These are phyloP conservation scores for Tremellales sp. DNA, from an alignment of 1,284 basidiomycete species.

Conservation along the genomic window DNA sequence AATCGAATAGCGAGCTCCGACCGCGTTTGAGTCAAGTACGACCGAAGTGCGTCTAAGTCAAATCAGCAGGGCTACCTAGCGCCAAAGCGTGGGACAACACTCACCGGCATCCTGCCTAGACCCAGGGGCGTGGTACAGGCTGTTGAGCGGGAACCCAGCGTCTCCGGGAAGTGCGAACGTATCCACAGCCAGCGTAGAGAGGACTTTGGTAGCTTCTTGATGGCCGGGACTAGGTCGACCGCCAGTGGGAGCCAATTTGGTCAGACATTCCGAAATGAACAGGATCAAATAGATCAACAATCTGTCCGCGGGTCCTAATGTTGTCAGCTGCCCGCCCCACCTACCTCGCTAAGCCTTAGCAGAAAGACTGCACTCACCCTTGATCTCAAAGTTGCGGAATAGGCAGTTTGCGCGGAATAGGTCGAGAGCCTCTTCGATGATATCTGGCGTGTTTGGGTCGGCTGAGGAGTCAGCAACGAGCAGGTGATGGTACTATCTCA, in stretches of 20 bases:
- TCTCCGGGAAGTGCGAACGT: conserved; percentile 92
- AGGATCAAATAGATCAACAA: conserved; percentile 96
- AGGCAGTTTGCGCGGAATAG: conserved; percentile 98
- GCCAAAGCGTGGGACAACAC: conserved; percentile 26
- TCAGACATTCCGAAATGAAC: conserved; percentile 95
- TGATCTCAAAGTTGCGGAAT: conserved; percentile 99
- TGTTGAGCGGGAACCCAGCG: conserved; percentile 88
- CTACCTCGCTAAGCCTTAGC: too few species aligned
- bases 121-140: conserved; percentile 78
- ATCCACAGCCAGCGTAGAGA: conserved; percentile 90
- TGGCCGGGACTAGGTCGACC: conserved; percentile 56
- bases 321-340: conserved; percentile 1
- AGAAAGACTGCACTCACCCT: conserved; percentile 60
- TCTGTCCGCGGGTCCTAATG: conserved; percentile 76
- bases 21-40: conserved; percentile 87
- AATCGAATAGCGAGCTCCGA: conserved; percentile 85
- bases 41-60: conserved; percentile 57
- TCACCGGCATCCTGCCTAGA: conserved; percentile 77
- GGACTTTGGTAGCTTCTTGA: conserved; percentile 80
- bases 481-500: too few species aligned
- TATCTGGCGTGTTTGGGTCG: conserved; percentile 75
- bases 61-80: conserved; percentile 1
- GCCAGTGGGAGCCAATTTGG: conserved; percentile 65
- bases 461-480: conserved; percentile 52
- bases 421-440: conserved; percentile 93